phyloP scores from a whole-genome alignment of 306 rosid species.

The Ammopiptanthus mongolicus region DNA sequence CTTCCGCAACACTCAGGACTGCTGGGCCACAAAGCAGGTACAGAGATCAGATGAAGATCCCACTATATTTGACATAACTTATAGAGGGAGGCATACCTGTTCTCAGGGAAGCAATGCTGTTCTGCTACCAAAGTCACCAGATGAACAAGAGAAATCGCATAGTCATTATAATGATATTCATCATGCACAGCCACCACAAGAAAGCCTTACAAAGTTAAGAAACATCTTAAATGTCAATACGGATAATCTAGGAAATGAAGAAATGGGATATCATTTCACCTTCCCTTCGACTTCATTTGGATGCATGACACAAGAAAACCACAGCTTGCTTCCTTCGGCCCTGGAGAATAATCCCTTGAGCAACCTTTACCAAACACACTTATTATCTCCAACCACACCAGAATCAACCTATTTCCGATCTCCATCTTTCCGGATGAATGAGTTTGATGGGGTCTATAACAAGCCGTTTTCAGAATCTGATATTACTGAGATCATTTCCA shows the following conservation, averaged over 20 bases:
- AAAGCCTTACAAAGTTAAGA: slow-evolving; percentile 21
- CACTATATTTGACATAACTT: slow-evolving; percentile 68
- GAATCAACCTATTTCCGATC: slow-evolving; percentile 37
- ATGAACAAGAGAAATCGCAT: slow-evolving; percentile 41
- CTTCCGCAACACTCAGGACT: slow-evolving; percentile 63
- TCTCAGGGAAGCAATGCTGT: slow-evolving; percentile 50
- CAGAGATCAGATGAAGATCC: slow-evolving; percentile 93
- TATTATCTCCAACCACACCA: slow-evolving; percentile 40
- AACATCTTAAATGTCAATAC: slow-evolving; percentile 27
- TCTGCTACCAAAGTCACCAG: slow-evolving; percentile 56
- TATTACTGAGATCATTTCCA: slow-evolving; percentile 57
- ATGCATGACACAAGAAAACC: slow-evolving; percentile 30
- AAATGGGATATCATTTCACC: slow-evolving; percentile 46
- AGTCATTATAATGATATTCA: slow-evolving; percentile 10
- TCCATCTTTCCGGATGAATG: slow-evolving; percentile 40
- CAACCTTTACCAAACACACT: slow-evolving; percentile 40
- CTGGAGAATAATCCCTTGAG: slow-evolving; percentile 36
- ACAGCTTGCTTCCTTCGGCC: slow-evolving; percentile 32
- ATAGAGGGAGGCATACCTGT: slow-evolving; percentile 76
- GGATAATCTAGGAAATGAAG: slow-evolving; percentile 33
- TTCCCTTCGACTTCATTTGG: slow-evolving; percentile 62
- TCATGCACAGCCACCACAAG: slow-evolving; percentile 35
- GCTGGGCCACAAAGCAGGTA: slow-evolving; percentile 93
- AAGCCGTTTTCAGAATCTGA: slow-evolving; percentile 45
- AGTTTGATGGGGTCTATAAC: slow-evolving; percentile 27